Evolutionary conservation across 305 asterid species (phyloP), one percentile per base, ranked within the genome.

Genomic region (Solanum hybrid): DNA sequence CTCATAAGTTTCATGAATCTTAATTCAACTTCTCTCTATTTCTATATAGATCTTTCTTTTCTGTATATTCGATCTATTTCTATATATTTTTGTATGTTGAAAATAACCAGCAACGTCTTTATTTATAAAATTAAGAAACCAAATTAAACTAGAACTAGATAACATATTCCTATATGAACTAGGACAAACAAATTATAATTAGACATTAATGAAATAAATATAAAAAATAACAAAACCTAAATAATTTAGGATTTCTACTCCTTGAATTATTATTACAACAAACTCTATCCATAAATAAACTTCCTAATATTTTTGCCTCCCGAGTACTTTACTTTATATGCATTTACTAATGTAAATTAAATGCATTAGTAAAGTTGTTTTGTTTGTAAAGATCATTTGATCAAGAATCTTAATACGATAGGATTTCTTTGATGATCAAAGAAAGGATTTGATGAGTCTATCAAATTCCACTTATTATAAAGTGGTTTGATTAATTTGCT

Each of bases 101-200:
- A 56, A 17, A 56, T 56, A 56, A 56, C 10, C 0, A 56, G 10
- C 2, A 56, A 2, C 10, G 0, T 56, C 2, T 17, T 0, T 3
- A 56, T 56, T 56, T 56, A 56, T 17, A 56, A 17, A 56, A 56
- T 16, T 56, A 56, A 0, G 66, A 56, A 56, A 6, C 2, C 1
- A 56, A 56, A 56, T 20, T 17, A 17, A 42, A 42, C 2, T 42
- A 13, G 56, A 13, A 42, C 56, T 42, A 13, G 56, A 42, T 0
- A 51, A 51, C n/a, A 0, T 51, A 51, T 16, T 51, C 66, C 31
- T 29, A 29, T 29, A 29, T 29, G 31, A 29, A 29, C 31, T 29
- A 29, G 31, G 2, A 29, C 2, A 29, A 29, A 51, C 66, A 16
- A 56, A 56, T 56, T 7, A 4, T 56, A 0, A 51, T 7, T 51